Conservation (phyloP, 2,329 filamentous ascomycete species). For the Proliferodiscus dingleyae region DNA sequence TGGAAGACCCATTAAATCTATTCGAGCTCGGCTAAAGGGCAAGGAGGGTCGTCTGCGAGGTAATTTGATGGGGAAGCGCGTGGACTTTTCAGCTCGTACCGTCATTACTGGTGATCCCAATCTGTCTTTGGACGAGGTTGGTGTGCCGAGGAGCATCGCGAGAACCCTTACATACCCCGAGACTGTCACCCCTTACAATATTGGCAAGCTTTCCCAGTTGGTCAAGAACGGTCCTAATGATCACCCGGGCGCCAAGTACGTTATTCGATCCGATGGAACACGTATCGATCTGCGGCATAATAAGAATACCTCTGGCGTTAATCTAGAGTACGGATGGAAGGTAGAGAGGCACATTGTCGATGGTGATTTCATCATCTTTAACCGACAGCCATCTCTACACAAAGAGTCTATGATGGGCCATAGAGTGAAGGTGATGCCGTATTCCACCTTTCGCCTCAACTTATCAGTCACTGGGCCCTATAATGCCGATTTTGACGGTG, state of each 20-base stretch:
- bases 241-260: conserved; percentile 93
- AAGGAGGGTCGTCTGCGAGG: conserved; percentile 97
- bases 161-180: conserved; percentile 93
- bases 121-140: conserved; percentile 91
- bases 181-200: conserved; percentile 97
- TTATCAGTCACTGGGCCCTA: conserved; percentile 97
- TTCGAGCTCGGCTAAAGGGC: conserved; percentile 94
- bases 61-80: conserved; percentile 99
- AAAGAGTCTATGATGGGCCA: conserved; percentile 99
- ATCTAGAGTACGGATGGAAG: conserved; percentile 96
- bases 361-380: conserved; percentile 98
- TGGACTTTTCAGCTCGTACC: conserved; percentile 98
- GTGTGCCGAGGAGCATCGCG: conserved; percentile 90
- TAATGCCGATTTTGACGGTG: conserved; percentile 99
- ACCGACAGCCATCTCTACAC: conserved; percentile 96
- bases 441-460: conserved; percentile 97
- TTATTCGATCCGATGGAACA: conserved; percentile 88
- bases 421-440: conserved; percentile 95
- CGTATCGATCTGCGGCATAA: conserved; percentile 93
- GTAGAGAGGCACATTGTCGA: conserved; percentile 96
- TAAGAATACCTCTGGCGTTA: conserved; percentile 71
- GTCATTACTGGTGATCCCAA: conserved; percentile 99
- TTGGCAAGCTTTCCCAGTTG: conserved; percentile 80
- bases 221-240: conserved; percentile 93
- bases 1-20: conserved; percentile 92